Evolutionary conservation across 441 rosid species (phyloP).

Genomic region (Macaranga tanarius): DNA sequence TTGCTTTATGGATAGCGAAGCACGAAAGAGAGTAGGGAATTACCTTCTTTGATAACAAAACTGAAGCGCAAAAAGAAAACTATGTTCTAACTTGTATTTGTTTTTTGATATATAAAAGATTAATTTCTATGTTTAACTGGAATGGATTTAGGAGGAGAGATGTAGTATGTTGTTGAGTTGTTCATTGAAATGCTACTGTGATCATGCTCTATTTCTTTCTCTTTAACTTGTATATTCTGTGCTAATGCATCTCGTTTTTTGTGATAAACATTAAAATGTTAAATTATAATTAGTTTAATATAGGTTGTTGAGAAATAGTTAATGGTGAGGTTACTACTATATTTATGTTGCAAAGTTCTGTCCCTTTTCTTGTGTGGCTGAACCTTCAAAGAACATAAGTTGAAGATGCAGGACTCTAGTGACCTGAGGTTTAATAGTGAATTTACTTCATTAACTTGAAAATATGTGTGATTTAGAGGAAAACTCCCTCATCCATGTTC

Average conservation of each 20-base stretch:
- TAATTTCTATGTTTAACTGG: neutral
- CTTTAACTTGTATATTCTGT: too few relatives aligned
- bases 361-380: too few relatives aligned
- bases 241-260: too few relatives aligned
- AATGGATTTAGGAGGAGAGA: neutral
- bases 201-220: neutral
- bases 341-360: too few relatives aligned
- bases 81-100: neutral
- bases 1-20: too few relatives aligned
- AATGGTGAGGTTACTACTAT: too few relatives aligned
- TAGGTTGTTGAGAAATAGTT: neutral
- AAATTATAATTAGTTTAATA: neutral
- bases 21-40: too few relatives aligned
- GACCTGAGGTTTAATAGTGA: neutral
- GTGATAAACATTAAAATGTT: neutral
- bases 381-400: slow-evolving; percentile 44
- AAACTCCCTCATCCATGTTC: slow-evolving; percentile 97
- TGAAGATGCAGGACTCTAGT: neutral
- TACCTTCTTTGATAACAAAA: neutral
- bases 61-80: neutral
- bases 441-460: slow-evolving; percentile 88
- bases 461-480: slow-evolving; percentile 92
- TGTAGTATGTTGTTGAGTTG: neutral
- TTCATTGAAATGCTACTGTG: neutral
- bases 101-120: neutral